Conservation (phyloP, 75 land plant genomes). For the Sequoiadendron giganteum region DNA sequence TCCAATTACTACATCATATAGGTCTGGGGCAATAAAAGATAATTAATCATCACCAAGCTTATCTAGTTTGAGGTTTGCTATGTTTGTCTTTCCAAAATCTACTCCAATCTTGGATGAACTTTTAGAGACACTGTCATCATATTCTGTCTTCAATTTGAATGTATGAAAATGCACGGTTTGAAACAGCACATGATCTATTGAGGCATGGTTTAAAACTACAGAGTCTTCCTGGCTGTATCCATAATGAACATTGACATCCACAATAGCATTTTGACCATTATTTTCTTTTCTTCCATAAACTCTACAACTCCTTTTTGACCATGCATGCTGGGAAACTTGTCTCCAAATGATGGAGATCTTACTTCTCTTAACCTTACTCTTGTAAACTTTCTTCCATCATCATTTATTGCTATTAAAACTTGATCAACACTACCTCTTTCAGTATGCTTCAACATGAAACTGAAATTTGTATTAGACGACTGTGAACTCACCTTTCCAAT, state of each 20-base stretch:
- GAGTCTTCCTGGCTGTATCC: slow-evolving; percentile 99
- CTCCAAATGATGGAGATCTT: slow-evolving; percentile 75
- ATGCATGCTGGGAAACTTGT: slow-evolving; percentile 96
- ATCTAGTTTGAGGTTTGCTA: slow-evolving; percentile 44
- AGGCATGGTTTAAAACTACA: slow-evolving; percentile 74
- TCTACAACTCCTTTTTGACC: slow-evolving; percentile 96
- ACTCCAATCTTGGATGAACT: slow-evolving; percentile 15
- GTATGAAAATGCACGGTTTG: slow-evolving; percentile 72
- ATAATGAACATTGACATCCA: slow-evolving; percentile 75
- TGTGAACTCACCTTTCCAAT: slow-evolving; percentile 69
- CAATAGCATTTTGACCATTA: slow-evolving; percentile 87
- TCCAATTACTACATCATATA: slow-evolving; percentile 72
- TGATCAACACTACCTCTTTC: slow-evolving; percentile 90
- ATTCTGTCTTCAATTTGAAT: slow-evolving; percentile 58
- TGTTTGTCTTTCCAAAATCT: slow-evolving; percentile 63
- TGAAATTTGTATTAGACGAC: slow-evolving; percentile 56
- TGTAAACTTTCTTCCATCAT: slow-evolving; percentile 79
- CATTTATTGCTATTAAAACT: slow-evolving; percentile 74
- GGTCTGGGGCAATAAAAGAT: slow-evolving; percentile 63
- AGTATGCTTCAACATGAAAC: slow-evolving; percentile 70
- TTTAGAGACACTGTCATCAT: slow-evolving; percentile 24
- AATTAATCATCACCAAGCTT: slow-evolving; percentile 87
- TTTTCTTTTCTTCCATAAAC: slow-evolving; percentile 33
- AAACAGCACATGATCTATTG: slow-evolving; percentile 87
- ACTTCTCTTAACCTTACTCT: slow-evolving; percentile 74